Conservation (phyloP, 1,284 basidiomycete species). For the Fomitopsis pinicola region DNA sequence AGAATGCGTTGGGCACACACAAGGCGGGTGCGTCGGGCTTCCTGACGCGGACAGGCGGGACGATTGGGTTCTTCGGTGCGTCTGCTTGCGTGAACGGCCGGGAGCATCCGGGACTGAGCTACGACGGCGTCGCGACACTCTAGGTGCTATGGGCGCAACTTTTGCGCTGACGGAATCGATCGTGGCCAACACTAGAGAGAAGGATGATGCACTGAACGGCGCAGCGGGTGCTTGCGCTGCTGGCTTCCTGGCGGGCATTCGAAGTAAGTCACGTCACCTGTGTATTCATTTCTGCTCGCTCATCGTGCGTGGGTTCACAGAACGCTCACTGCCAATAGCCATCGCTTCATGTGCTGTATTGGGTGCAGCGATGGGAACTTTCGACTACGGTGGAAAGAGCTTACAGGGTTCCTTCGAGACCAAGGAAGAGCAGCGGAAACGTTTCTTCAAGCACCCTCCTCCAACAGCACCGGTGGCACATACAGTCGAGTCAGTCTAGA, state of each 20-base stretch:
- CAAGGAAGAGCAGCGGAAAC: conserved; percentile 59
- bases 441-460: conserved; percentile 65
- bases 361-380: conserved; percentile 79
- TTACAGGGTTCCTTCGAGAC: conserved; percentile 44
- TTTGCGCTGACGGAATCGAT: conserved; percentile 82
- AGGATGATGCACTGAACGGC: conserved; percentile 81
- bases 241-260: conserved; percentile 85
- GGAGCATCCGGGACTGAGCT: conserved; percentile 11
- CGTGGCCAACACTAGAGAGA: conserved; percentile 80
- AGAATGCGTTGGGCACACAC: conserved; percentile 83
- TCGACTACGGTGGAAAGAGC: conserved; percentile 73
- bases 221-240: conserved; percentile 90
- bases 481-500: conserved; percentile 23
- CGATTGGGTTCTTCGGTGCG: conserved; percentile 81
- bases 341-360: conserved; percentile 78
- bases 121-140: background rate
- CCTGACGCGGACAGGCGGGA: conserved; percentile 74
- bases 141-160: conserved; percentile 89
- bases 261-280: conserved; percentile 47
- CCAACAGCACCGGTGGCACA: conserved; percentile 24
- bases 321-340: conserved; percentile 82
- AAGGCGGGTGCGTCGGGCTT: conserved; percentile 85
- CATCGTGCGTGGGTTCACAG: conserved; percentile 36
- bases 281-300: background rate
- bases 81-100: conserved; percentile 6